Base-by-base conservation (phyloP, 805 yeast genomes). In the Candida schatavii region DNA sequence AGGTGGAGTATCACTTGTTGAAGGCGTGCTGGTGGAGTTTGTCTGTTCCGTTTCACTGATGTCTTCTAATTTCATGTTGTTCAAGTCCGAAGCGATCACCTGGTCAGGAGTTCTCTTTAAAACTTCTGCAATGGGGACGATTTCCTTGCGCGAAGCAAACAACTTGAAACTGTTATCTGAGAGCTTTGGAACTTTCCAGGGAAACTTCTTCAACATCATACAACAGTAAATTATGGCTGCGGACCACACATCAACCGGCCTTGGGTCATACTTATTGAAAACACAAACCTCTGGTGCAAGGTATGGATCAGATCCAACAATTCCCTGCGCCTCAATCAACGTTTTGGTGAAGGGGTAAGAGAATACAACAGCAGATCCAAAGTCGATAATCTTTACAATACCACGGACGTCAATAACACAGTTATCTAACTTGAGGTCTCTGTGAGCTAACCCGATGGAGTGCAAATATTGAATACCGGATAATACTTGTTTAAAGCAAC, bases 291-390 rank as follows among this genome's bases (percentile, higher is more conserved):
- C 95, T 0, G 95, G 95, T 1, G 93, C 93, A 51, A 86, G 71
- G 59, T 86, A 86, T 9, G 95, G 95, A 62, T 86, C 95, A 13
- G 88, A 81, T 10, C 95, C 95, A 42, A 85, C 90, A 46, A 86
- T 77, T 4, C 93, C 93, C 52, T 79, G 88, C 6, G 86, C 79
- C 55, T 72, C 70, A 13, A 79, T 80, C 14, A 74, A 65, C 29
- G 72, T 73, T 33, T 72, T 75, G 51, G 81, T 85, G 56, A 77
- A 82, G 3, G 97, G 97, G 60, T 81, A 54, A 37, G 85, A 81
- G 64, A 85, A 90, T 4, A 90, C 95, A 20, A 87, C 96, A 1
- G 96, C 91, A 3, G 95, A 83, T 6, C 97, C 97, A 59, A 90
- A 90, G 64, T 90, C 97, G 52, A 90, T 90, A 51, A 90, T 77